A percentile compares a stretch with the other conserved stretches of the same genome.
Conservation (phyloP, 805 yeast species). For the Torulaspora indica region DNA sequence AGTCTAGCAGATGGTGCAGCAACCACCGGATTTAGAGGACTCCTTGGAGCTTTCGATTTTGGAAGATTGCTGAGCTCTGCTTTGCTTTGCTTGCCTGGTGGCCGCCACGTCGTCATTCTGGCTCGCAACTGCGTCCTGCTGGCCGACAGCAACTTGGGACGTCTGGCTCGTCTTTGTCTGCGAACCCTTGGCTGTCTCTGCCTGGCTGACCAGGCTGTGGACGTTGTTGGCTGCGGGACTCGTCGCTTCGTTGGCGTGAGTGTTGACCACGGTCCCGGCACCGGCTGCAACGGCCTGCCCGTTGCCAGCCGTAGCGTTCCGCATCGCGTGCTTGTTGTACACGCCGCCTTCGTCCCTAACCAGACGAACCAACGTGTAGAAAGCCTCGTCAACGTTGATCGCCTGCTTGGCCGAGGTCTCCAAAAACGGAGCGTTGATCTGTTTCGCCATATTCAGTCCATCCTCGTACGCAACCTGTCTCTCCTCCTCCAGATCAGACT, state of each 20-base stretch:
- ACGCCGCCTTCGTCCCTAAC: constrained; percentile 41
- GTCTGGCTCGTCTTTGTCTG: constrained; percentile 2
- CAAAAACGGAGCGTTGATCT: constrained; percentile 67
- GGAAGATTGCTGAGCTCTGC: constrained; percentile 16
- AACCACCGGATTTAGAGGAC: constrained; percentile 11
- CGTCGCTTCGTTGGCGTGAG: constrained; percentile 4
- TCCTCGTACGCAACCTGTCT: constrained; percentile 70
- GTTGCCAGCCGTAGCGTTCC: constrained; percentile 10
- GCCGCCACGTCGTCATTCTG: constrained; percentile 5
- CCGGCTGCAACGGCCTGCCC: constrained; percentile 5
- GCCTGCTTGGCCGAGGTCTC: constrained; percentile 94
- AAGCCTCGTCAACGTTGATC: constrained; percentile 82
- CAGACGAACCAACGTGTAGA: constrained; percentile 60
- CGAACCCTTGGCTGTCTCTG: constrained; percentile 1
- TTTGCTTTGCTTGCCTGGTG: constrained; percentile 11
- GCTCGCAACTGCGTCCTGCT: constrained; percentile 3
- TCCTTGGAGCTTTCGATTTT: constrained; percentile 4
- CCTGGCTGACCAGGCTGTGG: constrained; percentile 7
- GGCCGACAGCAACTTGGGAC: constrained; percentile 7
- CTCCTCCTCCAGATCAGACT: constrained; percentile 67
- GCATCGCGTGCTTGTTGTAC: constrained; percentile 22
- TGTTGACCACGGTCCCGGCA: constrained; percentile 3
- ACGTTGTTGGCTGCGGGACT: neutral
- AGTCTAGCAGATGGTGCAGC: constrained; percentile 14
- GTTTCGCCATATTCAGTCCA: constrained; percentile 57